Base-by-base conservation (phyloP, 495 filamentous ascomycete genomes). In the Trichoderma parareesei region DNA sequence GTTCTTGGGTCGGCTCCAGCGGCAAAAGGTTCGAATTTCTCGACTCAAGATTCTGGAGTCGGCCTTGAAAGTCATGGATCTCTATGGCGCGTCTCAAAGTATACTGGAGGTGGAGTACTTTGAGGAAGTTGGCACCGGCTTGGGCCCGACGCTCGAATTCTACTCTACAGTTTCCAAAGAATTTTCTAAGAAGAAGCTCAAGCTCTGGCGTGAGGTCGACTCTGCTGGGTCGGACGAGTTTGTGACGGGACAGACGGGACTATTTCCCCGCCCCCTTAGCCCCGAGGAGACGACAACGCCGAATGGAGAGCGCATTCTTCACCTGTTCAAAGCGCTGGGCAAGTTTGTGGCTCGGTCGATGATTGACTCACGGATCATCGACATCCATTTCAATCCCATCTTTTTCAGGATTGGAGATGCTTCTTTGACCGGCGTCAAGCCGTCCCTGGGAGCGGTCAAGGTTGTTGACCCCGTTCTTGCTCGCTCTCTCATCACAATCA, bases 21-120 rank as follows among this genome's bases (percentile, higher is more conserved):
- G 95, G 64, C 95, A 99, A 70, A 99, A 99, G 74, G 94, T 99
- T 27, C 89, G 95, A 37, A 98, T 99, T 65, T 95, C 93, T 7
- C 85, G 95, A 43, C 85, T 86, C 6, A 91, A 93, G 64, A 97
- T 99, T 61, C 81, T 99, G 3, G 95, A 99, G 70, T 97, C 95
- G 35, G 95, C 95, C 0, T 82, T 96, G 71, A 99, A 98, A 73
- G 95, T 99, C n/a, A 97, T 99, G 95, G 94, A 99, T 67, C 86
- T 98, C 6, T 99, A 99, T 72, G 95, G 95, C 2, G 90, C 90
- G 3, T 97, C 93, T 5, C 89, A 94, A 43, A 98, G 95, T 73
- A 88, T 97, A 59, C 80, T 99, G 2, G 95, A 99, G 71, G 93
- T 99, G 20, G 95, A 99, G 71, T 99, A 99, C 70, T 99, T 98